phyloP scores from a whole-genome alignment of 768 basidiomycete species.

The Mycena floridula region DNA sequence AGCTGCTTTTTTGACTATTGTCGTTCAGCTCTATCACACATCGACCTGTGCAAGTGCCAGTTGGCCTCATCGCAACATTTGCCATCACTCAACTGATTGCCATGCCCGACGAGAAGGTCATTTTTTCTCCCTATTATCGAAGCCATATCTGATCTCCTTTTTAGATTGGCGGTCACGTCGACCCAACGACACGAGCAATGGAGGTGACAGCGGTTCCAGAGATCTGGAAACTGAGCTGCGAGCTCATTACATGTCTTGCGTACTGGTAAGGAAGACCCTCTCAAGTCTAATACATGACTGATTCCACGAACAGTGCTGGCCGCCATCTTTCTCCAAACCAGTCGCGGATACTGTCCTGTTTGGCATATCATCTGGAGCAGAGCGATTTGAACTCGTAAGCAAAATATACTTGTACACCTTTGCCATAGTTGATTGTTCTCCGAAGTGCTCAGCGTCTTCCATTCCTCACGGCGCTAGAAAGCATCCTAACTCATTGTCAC shows the following conservation, averaged over 20 bases:
- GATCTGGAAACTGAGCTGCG: conserved; percentile 49
- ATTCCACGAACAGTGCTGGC: conserved; percentile 34
- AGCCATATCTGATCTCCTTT: conserved; percentile 1
- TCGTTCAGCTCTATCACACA: conserved; percentile 40
- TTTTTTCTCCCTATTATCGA: not conserved
- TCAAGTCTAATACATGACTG: not conserved
- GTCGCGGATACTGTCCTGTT: conserved; percentile 42
- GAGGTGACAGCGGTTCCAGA: conserved; percentile 47
- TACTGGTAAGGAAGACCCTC: conserved; percentile 33
- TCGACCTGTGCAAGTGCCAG: conserved; percentile 63
- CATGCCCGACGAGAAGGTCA: conserved; percentile 41
- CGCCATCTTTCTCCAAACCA: conserved; percentile 51
- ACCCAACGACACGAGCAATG: conserved; percentile 44
- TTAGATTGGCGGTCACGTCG: conserved; percentile 44
- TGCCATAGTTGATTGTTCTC: conserved; percentile 5
- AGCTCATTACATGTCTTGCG: conserved; percentile 41
- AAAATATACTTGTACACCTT: conserved; percentile 1
- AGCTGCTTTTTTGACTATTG: conserved; percentile 4
- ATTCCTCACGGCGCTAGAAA: conserved; percentile 39
- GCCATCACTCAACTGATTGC: conserved; percentile 43
- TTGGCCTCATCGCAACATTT: conserved; percentile 57
- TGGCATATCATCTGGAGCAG: conserved; percentile 62
- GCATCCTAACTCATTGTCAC: conserved; percentile 37
- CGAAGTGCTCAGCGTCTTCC: conserved; percentile 30
- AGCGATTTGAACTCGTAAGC: conserved; percentile 41